Evolutionary conservation across 2,329 filamentous ascomycete genomes (phyloP), one percentile per base, ranked within the genome.

Genomic region (Rasamsonia emersonii): DNA sequence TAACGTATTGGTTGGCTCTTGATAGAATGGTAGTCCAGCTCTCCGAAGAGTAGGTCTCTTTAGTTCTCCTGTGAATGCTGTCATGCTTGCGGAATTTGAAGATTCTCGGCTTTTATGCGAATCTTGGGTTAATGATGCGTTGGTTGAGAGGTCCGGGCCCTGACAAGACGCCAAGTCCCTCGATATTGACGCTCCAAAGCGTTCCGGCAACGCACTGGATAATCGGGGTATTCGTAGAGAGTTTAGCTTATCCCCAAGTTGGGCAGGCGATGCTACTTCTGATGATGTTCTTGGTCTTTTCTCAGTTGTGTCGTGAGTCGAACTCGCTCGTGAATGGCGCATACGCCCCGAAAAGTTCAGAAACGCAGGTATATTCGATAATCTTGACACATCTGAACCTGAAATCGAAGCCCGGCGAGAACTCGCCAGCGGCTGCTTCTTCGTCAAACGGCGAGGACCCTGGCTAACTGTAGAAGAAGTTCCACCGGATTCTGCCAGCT

Each of bases 361-460:
- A 11, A 50, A 47, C 19, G 57, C 35, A 14, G 41, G 35, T 28
- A 40, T 24, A 40, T 30, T 33, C 2, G 46, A 45, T 6, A 50
- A 47, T 14, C 45, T 40, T 15, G 46, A 40, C 32, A 46, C 43
- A 11, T 51, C 49, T n/a, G 44, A 40, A 33, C 46, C 45, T 9
- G 44, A 42, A 31, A 53, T 58, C 8, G 54, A 50, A 15, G 46
- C 47, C 35, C 55, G 45, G 18, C 45, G 51, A 17, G 49, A 49
- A 33, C 36, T 53, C 13, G 38, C 40, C 3, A 51, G 26, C 1
- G 54, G 53, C 25, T 56, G 52, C 35, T 56, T 59, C 35, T 59
- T 59, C 10, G 47, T 51, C 10, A 59, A 41, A 18, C 55, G 54
- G 2, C 51, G 53, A 18, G 51, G 38, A 10, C 41, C 40, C 24